Evolutionary conservation across 2,329 filamentous ascomycete genomes (phyloP).

Genomic region (Diaporthe vaccinii): DNA sequence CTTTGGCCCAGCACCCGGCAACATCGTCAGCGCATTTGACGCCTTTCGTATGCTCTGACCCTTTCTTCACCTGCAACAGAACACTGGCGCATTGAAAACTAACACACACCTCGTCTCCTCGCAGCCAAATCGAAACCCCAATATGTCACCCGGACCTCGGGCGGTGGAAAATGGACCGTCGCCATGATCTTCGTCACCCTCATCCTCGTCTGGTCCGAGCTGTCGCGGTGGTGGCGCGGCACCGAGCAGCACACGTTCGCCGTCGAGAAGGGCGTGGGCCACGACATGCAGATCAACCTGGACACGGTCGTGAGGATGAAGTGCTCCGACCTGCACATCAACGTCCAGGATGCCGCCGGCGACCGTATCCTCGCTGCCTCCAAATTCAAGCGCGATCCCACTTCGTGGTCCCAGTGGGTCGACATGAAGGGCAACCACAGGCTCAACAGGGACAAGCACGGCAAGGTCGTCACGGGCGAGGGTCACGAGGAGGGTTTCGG

Average conservation of each 20-base stretch:
- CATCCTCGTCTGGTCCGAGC: conserved; percentile 82
- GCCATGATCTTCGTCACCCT: conserved; percentile 81
- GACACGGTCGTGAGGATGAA: conserved; percentile 93
- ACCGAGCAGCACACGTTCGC: conserved; percentile 89
- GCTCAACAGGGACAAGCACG: conserved; percentile 68
- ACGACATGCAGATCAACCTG: conserved; percentile 92
- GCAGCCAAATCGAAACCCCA: conserved; percentile 95
- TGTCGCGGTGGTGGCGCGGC: conserved; percentile 86
- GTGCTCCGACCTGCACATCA: conserved; percentile 91
- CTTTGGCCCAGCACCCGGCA: conserved; percentile 80
- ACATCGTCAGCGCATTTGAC: conserved; percentile 89
- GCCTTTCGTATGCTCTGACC: conserved; percentile 82
- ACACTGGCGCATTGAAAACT: conserved; percentile 36
- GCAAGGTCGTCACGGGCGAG: conserved; percentile 68
- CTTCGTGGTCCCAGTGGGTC: conserved; percentile 86
- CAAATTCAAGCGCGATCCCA: conserved; percentile 80
- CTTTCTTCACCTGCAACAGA: neutral
- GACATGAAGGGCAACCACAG: conserved; percentile 76
- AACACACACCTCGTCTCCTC: conserved; percentile 40
- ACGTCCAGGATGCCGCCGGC: conserved; percentile 95
- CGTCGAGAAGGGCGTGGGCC: conserved; percentile 91
- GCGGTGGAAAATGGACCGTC: conserved; percentile 95
- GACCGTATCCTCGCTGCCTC: conserved; percentile 89
- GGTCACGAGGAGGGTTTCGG: conserved; percentile 76
- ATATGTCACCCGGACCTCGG: conserved; percentile 86